Evolutionary conservation across 1,284 basidiomycete genomes (phyloP).

Genomic region (Ceratobasidium sp.): DNA sequence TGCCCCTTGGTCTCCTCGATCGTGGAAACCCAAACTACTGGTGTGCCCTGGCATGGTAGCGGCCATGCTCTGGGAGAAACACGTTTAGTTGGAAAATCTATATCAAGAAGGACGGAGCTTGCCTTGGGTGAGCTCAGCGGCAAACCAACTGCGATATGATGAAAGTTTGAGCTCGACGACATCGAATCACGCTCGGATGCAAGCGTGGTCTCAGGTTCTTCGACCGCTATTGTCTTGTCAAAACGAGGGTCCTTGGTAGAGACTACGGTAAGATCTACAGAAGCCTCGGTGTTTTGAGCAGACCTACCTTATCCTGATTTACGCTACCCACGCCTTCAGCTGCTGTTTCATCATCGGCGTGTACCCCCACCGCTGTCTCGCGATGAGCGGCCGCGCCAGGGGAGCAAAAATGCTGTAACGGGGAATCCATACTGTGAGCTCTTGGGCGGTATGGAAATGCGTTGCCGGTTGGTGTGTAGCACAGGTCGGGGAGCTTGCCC

Average conservation of each 20-base stretch:
- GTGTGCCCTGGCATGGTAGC: not conserved
- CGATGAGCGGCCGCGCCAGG: not conserved
- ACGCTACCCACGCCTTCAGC: conserved; percentile 1
- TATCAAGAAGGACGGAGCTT: conserved; percentile 13
- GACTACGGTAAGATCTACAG: conserved; percentile 25
- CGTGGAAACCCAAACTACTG: not conserved
- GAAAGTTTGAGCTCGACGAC: not conserved
- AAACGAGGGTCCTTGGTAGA: conserved; percentile 2
- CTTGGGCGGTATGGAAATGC: not conserved
- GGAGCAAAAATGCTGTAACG: not conserved
- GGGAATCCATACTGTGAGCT: not conserved
- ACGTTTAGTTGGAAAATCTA: not conserved
- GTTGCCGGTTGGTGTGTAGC: not conserved
- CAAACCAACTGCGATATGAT: not conserved
- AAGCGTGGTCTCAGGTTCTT: not conserved
- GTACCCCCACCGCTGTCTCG: not conserved
- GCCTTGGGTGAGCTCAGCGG: not conserved
- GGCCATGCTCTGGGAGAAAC: conserved; percentile 2
- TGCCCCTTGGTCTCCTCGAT: not conserved
- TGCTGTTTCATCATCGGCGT: not conserved
- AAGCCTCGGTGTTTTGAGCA: not conserved
- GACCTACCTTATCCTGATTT: conserved; percentile 2
- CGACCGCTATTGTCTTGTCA: not conserved
- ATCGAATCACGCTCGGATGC: conserved; percentile 15
- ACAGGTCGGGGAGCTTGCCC: not conserved